Conservation (phyloP, 148 eudicot genomes). For the Spergularia bocconei region DNA sequence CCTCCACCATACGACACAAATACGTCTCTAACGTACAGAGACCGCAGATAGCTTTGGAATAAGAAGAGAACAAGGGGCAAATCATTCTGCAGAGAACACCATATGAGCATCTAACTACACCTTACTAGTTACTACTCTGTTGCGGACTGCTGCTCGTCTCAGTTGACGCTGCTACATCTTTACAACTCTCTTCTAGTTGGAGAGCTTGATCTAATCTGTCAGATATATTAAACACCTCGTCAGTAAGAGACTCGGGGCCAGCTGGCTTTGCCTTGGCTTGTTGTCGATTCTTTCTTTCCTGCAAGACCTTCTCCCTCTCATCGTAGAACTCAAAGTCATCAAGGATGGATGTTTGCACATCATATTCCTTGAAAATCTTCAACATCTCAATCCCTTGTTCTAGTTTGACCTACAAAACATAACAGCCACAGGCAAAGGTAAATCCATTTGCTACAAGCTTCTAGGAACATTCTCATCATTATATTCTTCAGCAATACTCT, state of each 20-base stretch:
- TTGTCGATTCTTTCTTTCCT: constrained; percentile 75
- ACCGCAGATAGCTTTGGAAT: background rate
- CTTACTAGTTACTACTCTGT: constrained; percentile 28
- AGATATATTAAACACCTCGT: constrained; percentile 51
- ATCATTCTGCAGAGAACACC: constrained; percentile 20
- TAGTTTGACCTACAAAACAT: constrained; percentile 65
- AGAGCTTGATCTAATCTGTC: constrained; percentile 68
- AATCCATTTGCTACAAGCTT: constrained; percentile 10
- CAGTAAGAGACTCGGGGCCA: constrained; percentile 36
- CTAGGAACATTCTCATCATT: too few relatives aligned
- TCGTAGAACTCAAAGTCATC: constrained; percentile 85
- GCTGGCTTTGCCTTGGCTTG: constrained; percentile 39
- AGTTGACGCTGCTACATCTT: constrained; percentile 28
- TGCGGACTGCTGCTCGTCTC: constrained; percentile 29
- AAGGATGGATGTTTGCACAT: constrained; percentile 63
- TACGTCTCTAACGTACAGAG: background rate
- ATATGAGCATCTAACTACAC: constrained; percentile 29
- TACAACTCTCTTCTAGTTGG: constrained; percentile 59
- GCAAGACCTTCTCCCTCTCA: constrained; percentile 69
- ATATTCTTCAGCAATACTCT: too few relatives aligned
- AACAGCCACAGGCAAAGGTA: background rate
- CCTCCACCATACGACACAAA: background rate
- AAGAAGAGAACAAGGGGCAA: constrained; percentile 1
- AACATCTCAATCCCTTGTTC: constrained; percentile 86
- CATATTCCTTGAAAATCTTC: constrained; percentile 81